Evolutionary conservation across 73 alveolate species (phyloP), one percentile per base, ranked within the genome.

Genomic region (Halteria grandinella): DNA sequence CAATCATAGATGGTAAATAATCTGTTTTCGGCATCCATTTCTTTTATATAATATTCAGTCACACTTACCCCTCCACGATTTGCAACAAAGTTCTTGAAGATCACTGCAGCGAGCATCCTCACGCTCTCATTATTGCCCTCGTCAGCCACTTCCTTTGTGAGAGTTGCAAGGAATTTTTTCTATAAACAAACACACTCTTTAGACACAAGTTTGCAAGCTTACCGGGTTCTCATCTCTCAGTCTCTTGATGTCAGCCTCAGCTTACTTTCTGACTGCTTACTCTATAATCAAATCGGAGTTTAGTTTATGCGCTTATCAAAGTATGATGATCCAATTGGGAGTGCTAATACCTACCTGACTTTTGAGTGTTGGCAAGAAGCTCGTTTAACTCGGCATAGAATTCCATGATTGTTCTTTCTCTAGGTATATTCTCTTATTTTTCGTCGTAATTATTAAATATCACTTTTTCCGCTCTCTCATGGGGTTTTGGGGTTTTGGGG

Each of bases 211-310:
- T 49, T 29, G 25, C 18, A n/a, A n/a, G n/a, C 74, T 73, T 73
- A 73, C 85, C 8, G 85, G 85, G 52, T 73, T 66, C 41, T 28
- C 21, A 51, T 73, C 85, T 40, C 85, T 52, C 25, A 24, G 21
- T 2, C 1, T 31, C 39, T 75, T 51, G 36, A 73, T 54, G 23
- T 54, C 52, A 7, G 17, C 36, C 41, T 73, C 85, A 21, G 64
- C 62, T 28, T 52, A 36, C 75, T 73, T 51, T 54, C 85, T 73
- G 3, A 48, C 14, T 1, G 15, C 28, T 6, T 11, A 24, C 4
- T 73, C 85, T 54, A 66, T 18, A 66, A 2, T 11, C 27, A 7
- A 6, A 17, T 25, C 41, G 50, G 50, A 15, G 50, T 39, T 39
- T 39, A 11, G 36, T 17, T 8, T 2, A 32, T 3, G 29, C 6